Percentiles rank a stretch among this genome's conserved stretches.
These are phyloP conservation scores for Santalum album DNA, from an alignment of 164 flowering plant species.

Conservation along the genomic window DNA sequence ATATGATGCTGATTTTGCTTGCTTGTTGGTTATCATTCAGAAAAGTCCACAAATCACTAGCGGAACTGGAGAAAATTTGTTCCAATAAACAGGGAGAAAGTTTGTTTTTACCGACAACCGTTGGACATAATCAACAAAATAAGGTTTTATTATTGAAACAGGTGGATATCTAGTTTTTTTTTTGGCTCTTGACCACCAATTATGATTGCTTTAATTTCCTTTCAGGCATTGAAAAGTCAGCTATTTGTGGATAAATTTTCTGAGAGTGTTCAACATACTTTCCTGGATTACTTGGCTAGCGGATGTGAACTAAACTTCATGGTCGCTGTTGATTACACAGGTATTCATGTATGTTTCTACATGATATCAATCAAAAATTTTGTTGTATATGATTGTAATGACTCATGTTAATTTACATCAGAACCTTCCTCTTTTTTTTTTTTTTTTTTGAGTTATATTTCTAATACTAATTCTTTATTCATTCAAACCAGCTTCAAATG, in stretches of 20 bases:
- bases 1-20: conserved; percentile 11
- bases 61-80: conserved; percentile 59
- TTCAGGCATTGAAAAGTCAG: conserved; percentile 57
- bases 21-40: conserved; percentile 23
- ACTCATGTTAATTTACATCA: too few species aligned
- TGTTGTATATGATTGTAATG: too few species aligned
- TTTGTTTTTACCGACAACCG: conserved; percentile 40
- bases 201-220: not conserved
- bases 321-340: conserved; percentile 93
- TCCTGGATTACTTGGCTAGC: conserved; percentile 67
- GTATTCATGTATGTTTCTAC: conserved; percentile 20
- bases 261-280: conserved; percentile 49
- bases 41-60: conserved; percentile 56
- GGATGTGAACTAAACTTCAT: conserved; percentile 83
- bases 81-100: conserved; percentile 40
- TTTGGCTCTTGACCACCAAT: not conserved
- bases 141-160: conserved; percentile 37
- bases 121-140: conserved; percentile 39
- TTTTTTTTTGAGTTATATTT: not conserved
- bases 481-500: conserved; percentile 63
- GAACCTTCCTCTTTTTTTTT: not conserved
- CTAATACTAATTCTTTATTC: conserved; percentile 7
- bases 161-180: not conserved
- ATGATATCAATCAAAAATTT: too few species aligned
- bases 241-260: conserved; percentile 58